Conservation (phyloP, 202 grass and related monocot species). For the Carex arenaria region DNA sequence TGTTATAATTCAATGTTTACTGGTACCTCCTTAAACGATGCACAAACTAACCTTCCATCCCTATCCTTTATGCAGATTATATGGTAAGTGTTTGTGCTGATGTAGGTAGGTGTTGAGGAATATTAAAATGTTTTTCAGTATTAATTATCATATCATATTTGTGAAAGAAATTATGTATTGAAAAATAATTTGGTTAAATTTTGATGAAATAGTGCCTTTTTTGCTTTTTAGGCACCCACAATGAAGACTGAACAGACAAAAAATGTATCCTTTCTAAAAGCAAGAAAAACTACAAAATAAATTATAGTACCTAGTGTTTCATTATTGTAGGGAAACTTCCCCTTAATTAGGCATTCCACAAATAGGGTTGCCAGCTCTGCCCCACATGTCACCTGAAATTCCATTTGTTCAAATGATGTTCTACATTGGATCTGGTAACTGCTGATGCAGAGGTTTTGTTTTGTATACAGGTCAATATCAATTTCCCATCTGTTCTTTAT, state of each 20-base stretch:
- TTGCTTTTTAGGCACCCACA: neutral
- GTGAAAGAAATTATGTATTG: too few relatives aligned
- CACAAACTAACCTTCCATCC: neutral
- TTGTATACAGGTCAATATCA: neutral
- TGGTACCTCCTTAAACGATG: neutral
- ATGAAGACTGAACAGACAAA: neutral
- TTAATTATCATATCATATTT: too few relatives aligned
- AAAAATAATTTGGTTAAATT: neutral
- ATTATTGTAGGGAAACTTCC: constrained; percentile 47
- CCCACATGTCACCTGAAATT: constrained; percentile 78
- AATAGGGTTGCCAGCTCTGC: constrained; percentile 72
- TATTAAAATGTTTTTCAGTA: too few relatives aligned
- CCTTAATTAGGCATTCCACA: constrained; percentile 67
- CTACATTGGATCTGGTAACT: neutral
- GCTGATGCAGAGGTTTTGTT: neutral
- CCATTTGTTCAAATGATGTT: constrained; percentile 20
- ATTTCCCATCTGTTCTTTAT: neutral
- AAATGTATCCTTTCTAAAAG: neutral
- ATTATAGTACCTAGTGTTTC: constrained; percentile 67
- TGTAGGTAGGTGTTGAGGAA: too few relatives aligned
- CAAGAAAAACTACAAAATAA: constrained; percentile 11
- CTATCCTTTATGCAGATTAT: neutral
- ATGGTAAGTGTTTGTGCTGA: neutral
- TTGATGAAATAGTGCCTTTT: neutral
- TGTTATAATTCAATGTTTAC: neutral